Conservation (phyloP, 805 yeast species). For the Saccharomycopsis vini region DNA sequence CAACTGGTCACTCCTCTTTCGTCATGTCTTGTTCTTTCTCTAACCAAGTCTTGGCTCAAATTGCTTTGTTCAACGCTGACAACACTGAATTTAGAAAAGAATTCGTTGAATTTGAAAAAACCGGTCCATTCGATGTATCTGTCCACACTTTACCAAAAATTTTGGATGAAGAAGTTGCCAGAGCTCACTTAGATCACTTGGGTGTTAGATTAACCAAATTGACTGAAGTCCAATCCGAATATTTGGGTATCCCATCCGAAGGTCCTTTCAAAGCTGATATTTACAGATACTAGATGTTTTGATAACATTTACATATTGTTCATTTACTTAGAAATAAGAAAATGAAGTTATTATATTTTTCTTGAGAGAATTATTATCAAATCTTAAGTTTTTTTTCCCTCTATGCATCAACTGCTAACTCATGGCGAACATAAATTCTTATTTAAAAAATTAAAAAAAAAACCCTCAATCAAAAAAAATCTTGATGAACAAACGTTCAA, state of each 20-base stretch:
- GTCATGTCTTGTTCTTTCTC: constrained; percentile 99
- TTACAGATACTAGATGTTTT: constrained; percentile 76
- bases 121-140: constrained; percentile 84
- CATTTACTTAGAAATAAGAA: neutral
- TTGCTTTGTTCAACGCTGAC: constrained; percentile 87
- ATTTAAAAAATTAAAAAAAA: too few species aligned
- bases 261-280: constrained; percentile 98
- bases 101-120: constrained; percentile 84
- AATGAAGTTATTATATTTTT: neutral
- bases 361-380: neutral
- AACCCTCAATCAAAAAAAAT: neutral
- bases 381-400: neutral
- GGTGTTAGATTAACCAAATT: constrained; percentile 81
- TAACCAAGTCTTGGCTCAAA: constrained; percentile 98
- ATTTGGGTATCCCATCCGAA: constrained; percentile 81
- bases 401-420: too few species aligned
- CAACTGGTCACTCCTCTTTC: constrained; percentile 98
- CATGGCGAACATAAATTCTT: too few species aligned
- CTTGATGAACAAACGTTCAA: neutral
- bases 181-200: constrained; percentile 89
- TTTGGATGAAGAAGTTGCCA: constrained; percentile 97
- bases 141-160: constrained; percentile 97
- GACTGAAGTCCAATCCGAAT: constrained; percentile 77
- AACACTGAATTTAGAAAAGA: constrained; percentile 71
- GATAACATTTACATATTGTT: neutral